Evolutionary conservation across 2,329 filamentous ascomycete genomes (phyloP), one percentile per base, ranked within the genome.

Genomic region (Fusarium beomiforme): DNA sequence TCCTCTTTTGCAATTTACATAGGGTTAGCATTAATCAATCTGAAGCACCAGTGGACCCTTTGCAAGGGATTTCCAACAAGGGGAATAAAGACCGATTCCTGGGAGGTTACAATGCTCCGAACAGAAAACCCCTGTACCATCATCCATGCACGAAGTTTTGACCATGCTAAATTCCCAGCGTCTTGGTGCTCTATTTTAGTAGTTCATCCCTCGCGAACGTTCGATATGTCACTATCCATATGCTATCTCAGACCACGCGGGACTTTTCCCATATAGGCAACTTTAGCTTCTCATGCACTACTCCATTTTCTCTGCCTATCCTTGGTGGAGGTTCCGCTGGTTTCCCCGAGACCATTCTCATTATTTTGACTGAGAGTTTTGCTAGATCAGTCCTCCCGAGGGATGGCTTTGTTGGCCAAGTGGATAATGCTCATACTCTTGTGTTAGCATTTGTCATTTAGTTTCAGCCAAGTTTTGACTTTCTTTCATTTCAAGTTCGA

Each of bases 1-100:
- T 24, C 36, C 21, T 37, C 26, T 59, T 33, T 17, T 9, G 36
- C 50, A 41, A 43, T 49, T 44, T 53, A 44, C 12, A 44, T 43
- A 42, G 39, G 56, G 23, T 29, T 58, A 49, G 42, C 37, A 43
- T 37, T 64, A 41, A 59, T 60, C 46, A 55, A 63, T 59, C 51
- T 50, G 29, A 54, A 69, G 55, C 47, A 39, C 11, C 34, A 37
- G 36, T 51, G 60, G 50, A 43, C 39, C 54, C 41, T 50, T 63
- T 54, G 21, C 57, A 71, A 64, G 60, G 66, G 26, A 64, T 26
- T 24, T 13, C 33, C 12, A 44, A 39, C 31, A 31, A 57, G 39
- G 37, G 44, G 19, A 29, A 43, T 17, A 31, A 24, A 26, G 23
- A 33, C n/a, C 42, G 57, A 37, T 36, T 44, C 26, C 37, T 62